Conservation (phyloP, 805 yeast genomes). For the Candida sakaeoensis region DNA sequence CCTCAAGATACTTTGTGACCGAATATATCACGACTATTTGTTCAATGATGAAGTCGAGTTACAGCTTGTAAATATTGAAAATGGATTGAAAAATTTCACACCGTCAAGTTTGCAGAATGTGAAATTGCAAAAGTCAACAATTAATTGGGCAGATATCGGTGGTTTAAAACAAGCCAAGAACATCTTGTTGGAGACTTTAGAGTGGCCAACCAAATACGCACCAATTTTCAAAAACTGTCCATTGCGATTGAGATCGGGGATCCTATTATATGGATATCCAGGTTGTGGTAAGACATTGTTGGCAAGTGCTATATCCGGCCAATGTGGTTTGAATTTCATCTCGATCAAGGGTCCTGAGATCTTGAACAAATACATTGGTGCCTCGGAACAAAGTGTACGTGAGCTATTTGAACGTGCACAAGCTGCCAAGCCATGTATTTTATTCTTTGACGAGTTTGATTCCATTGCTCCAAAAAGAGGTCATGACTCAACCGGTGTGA, state of each 20-base stretch:
- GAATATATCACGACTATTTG: slow-evolving; percentile 55
- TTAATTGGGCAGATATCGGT: slow-evolving; percentile 86
- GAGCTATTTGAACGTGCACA: slow-evolving; percentile 93
- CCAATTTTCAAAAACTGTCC: slow-evolving; percentile 93
- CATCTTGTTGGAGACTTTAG: slow-evolving; percentile 78
- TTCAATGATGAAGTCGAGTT: slow-evolving; percentile 17
- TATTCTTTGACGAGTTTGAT: slow-evolving; percentile 94
- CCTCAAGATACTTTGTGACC: slow-evolving; percentile 63
- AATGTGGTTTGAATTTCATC: slow-evolving; percentile 90
- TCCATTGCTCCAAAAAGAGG: slow-evolving; percentile 98
- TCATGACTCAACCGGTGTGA: slow-evolving; percentile 95
- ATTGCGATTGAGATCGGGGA: slow-evolving; percentile 81
- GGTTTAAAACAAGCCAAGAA: slow-evolving; percentile 77
- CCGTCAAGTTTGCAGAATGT: slow-evolving; percentile 87
- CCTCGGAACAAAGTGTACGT: slow-evolving; percentile 91
- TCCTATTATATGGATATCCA: slow-evolving; percentile 89
- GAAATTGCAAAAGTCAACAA: slow-evolving; percentile 71
- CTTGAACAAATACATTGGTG: slow-evolving; percentile 92
- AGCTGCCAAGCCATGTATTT: slow-evolving; percentile 88
- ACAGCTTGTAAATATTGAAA: slow-evolving; percentile 41
- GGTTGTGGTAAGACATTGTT: slow-evolving; percentile 95
- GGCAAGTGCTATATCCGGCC: slow-evolving; percentile 91
- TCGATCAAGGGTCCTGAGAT: slow-evolving; percentile 96
- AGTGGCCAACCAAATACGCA: slow-evolving; percentile 96
- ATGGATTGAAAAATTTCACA: slow-evolving; percentile 62